These are phyloP conservation scores for Nigrospora oryzae DNA, from an alignment of 2,329 filamentous ascomycete species.

Conservation along the genomic window DNA sequence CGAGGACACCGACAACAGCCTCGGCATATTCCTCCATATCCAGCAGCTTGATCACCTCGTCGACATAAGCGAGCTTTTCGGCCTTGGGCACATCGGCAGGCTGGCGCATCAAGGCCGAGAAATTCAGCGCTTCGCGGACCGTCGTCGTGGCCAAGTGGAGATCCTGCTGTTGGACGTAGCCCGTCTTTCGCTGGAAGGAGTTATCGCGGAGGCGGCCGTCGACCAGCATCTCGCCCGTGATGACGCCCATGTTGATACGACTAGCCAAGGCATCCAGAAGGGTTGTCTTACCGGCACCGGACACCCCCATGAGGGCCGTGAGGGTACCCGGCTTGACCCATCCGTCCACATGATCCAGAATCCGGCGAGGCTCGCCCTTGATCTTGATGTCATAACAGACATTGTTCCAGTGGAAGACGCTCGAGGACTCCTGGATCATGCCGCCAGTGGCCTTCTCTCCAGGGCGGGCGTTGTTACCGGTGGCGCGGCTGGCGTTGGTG, in stretches of 20 bases:
- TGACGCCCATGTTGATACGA: conserved; percentile 76
- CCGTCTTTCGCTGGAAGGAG: conserved; percentile 82
- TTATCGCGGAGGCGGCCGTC: conserved; percentile 57
- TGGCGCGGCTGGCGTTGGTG: conserved; percentile 25
- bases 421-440: conserved; percentile 47
- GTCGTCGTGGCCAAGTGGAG: conserved; percentile 76
- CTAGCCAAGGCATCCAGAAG: conserved; percentile 77
- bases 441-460: conserved; percentile 24
- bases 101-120: conserved; percentile 79
- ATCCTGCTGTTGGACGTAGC: conserved; percentile 88
- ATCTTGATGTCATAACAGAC: conserved; percentile 70
- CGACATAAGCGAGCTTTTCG: conserved; percentile 81
- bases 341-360: conserved; percentile 76
- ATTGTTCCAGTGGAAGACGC: conserved; percentile 79
- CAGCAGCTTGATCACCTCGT: conserved; percentile 82
- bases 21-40: conserved; percentile 89
- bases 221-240: conserved; percentile 69
- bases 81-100: conserved; percentile 61
- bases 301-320: conserved; percentile 82
- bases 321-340: conserved; percentile 88
- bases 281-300: conserved; percentile 84
- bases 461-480: conserved; percentile 8
- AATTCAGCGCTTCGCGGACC: conserved; percentile 79
- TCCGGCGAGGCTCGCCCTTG: conserved; percentile 62
- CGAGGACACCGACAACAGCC: conserved; percentile 82